Evolutionary conservation across 441 rosid species (phyloP).

Genomic region (Iberis amara): DNA sequence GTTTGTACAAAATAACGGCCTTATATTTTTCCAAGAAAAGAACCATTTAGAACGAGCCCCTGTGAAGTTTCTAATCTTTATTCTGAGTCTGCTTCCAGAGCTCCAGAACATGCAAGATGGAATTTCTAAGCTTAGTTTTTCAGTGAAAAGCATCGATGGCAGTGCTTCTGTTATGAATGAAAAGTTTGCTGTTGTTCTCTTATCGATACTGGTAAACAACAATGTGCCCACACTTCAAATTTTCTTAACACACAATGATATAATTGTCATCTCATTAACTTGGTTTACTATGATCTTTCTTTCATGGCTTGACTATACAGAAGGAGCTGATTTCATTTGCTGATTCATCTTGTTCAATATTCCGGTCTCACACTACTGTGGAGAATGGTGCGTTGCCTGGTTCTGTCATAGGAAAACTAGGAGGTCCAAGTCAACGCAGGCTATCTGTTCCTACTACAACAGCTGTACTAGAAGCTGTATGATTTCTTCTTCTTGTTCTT

Average conservation of each 20-base stretch:
- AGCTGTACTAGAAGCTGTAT: slow-evolving; percentile 80
- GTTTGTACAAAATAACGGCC: slow-evolving; percentile 50
- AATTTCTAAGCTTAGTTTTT: slow-evolving; percentile 34
- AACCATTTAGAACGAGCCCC: slow-evolving; percentile 39
- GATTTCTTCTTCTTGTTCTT: slow-evolving; percentile 23
- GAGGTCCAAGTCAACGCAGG: slow-evolving; percentile 98
- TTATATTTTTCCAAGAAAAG: slow-evolving; percentile 41
- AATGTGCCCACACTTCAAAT: neutral
- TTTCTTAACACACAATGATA: slow-evolving; percentile 14
- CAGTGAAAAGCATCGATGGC: slow-evolving; percentile 28
- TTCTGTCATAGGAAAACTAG: slow-evolving; percentile 82
- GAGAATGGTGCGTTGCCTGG: slow-evolving; percentile 52
- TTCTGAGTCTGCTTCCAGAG: slow-evolving; percentile 56
- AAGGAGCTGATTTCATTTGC: slow-evolving; percentile 64
- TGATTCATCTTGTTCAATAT: slow-evolving; percentile 54
- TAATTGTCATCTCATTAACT: slow-evolving; percentile 16
- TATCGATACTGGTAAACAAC: slow-evolving; percentile 49
- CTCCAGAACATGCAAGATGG: slow-evolving; percentile 53
- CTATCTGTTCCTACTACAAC: slow-evolving; percentile 60
- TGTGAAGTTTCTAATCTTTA: slow-evolving; percentile 59
- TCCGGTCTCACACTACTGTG: slow-evolving; percentile 44
- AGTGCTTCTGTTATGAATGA: slow-evolving; percentile 35
- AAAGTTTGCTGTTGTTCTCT: slow-evolving; percentile 45
- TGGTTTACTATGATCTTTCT: slow-evolving; percentile 14
- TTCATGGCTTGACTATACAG: slow-evolving; percentile 40